Percentiles rank a stretch among this genome's conserved stretches.
Conservation (phyloP, 306 rosid genomes). For the Cucumis hystrix region DNA sequence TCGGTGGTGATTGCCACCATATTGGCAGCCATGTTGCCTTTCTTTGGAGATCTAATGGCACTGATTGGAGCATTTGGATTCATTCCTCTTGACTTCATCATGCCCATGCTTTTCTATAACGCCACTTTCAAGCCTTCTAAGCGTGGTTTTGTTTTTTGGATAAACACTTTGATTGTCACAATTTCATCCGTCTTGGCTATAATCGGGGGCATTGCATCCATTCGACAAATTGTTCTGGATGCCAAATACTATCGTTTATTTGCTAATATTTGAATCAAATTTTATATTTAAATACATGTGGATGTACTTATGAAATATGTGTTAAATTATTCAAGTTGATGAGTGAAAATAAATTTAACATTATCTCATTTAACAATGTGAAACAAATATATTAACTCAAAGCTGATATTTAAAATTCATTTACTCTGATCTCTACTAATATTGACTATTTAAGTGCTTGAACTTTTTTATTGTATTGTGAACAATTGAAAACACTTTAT, state of each 20-base stretch:
- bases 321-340: no score
- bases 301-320: no score
- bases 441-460: no score
- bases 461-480: no score
- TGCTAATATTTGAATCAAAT: slow-evolving; percentile 26
- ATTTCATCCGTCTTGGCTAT: slow-evolving; percentile 35
- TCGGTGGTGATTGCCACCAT: slow-evolving; percentile 44
- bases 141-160: slow-evolving; percentile 33
- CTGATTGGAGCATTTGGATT: slow-evolving; percentile 67
- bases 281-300: no score
- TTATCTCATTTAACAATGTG: no score
- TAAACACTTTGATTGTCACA: slow-evolving; percentile 37
- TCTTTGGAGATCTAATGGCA: slow-evolving; percentile 73
- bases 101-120: slow-evolving; percentile 70
- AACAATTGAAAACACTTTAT: no score
- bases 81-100: slow-evolving; percentile 70
- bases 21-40: slow-evolving; percentile 75
- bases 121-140: slow-evolving; percentile 71
- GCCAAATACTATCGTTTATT: slow-evolving; percentile 49
- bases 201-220: slow-evolving; percentile 55
- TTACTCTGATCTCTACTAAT: no score
- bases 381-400: no score
- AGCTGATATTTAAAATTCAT: no score
- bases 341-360: no score
- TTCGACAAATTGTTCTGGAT: slow-evolving; percentile 59